A percentile compares a stretch with the other conserved stretches of the same genome.
Evolutionary conservation across 1,284 basidiomycete species (phyloP).

Genomic region (Golubevia pallescens): DNA sequence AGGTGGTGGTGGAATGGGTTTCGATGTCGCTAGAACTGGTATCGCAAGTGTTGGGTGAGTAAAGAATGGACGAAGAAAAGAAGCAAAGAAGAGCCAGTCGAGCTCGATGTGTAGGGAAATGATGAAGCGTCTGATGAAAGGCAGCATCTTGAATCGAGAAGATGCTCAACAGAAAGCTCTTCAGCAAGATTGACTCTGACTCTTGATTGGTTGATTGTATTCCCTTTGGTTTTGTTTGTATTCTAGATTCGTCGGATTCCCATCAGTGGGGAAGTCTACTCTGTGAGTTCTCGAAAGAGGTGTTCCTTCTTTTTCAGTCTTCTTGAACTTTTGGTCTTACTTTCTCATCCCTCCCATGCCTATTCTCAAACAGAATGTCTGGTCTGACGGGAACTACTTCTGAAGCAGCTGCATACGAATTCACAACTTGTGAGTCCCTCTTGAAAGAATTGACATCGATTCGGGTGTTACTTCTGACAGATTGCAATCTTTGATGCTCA

Average conservation of each 20-base stretch:
- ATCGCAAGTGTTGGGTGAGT: constrained; percentile 89
- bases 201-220: too few relatives aligned
- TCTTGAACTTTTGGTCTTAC: neutral
- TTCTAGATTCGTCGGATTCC: constrained; percentile 58
- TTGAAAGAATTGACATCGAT: neutral
- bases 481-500: neutral
- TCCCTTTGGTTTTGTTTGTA: too few relatives aligned
- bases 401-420: constrained; percentile 97
- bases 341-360: neutral
- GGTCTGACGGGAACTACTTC: constrained; percentile 97
- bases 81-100: too few relatives aligned
- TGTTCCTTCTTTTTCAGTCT: too few relatives aligned
- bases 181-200: too few relatives aligned
- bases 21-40: constrained; percentile 97
- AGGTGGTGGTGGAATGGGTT: constrained; percentile 75
- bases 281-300: constrained; percentile 25
- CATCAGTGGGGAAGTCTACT: constrained; percentile 76
- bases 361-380: constrained; percentile 83
- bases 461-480: constrained; percentile 65
- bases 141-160: too few relatives aligned
- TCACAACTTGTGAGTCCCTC: constrained; percentile 72
- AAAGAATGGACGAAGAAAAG: too few relatives aligned
- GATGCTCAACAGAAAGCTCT: too few relatives aligned
- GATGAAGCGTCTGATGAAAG: too few relatives aligned
- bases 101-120: too few relatives aligned